Conservation (phyloP, 2,329 filamentous ascomycete species). For the Lasiodiplodia sp. region DNA sequence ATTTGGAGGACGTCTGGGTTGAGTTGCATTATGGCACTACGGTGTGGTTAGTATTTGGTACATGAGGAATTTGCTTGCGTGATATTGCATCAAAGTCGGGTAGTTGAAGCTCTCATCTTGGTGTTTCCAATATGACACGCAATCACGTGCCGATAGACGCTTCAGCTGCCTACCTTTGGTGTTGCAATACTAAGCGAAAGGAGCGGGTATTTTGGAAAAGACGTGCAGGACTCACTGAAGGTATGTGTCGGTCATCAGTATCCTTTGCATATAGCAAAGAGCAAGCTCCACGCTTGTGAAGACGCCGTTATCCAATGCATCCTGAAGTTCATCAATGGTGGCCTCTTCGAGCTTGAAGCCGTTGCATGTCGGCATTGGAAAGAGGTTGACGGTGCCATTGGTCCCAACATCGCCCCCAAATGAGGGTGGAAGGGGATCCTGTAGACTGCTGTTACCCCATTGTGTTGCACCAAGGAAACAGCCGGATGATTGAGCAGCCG, state of each 20-base stretch:
- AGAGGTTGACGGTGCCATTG: neutral
- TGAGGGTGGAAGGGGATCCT: neutral
- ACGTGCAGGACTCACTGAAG: neutral
- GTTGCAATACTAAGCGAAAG: too few species aligned
- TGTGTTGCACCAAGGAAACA: too few species aligned
- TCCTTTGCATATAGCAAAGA: slow-evolving; percentile 60
- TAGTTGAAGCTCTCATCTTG: too few species aligned
- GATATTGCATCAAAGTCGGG: too few species aligned
- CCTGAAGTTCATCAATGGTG: slow-evolving; percentile 70
- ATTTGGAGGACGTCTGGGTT: slow-evolving; percentile 73
- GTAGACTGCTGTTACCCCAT: neutral
- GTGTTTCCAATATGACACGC: too few species aligned
- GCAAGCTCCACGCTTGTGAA: slow-evolving; percentile 55
- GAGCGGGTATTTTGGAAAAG: neutral
- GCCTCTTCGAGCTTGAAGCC: neutral
- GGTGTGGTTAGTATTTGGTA: neutral
- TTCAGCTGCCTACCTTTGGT: too few species aligned
- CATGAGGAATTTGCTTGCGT: too few species aligned
- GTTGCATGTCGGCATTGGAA: neutral
- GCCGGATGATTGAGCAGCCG: too few species aligned
- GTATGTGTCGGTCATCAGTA: slow-evolving; percentile 63
- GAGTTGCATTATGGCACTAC: slow-evolving; percentile 67
- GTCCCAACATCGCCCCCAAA: neutral
- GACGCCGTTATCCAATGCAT: slow-evolving; percentile 60
- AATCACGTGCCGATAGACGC: too few species aligned